Evolutionary conservation across 257 asterid genomes (phyloP), one percentile per base, ranked within the genome.

Genomic region (Henckelia pumila): DNA sequence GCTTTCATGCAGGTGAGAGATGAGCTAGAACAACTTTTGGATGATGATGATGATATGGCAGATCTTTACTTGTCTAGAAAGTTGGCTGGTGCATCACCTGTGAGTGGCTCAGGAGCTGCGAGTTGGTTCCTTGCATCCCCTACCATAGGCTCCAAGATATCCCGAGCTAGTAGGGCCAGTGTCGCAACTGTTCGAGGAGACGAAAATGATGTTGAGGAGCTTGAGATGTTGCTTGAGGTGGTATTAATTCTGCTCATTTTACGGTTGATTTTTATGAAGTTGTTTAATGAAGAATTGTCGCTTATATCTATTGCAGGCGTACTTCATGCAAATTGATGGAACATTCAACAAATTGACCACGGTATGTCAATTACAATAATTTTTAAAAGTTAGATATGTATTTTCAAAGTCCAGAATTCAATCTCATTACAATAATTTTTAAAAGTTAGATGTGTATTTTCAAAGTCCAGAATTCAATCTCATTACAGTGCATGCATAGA

Each of bases 161-260:
- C 98, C 8, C 82, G 89, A 75, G 93, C 85, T 64, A 84, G 97
- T 68, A 73, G 95, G 83, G 96, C 93, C 70, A 92, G 98, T 74
- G n/a, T 89, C 8, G 96, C 91, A 56, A 92, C 97, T 6, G 63
- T 82, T 55, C 87, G 86, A 23, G 97, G 95, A 67, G 96, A 92
- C 72, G 98, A 92, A 67, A 78, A 88, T 77, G 94, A 89, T 61
- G 92, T 89, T 16, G 98, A 92, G 76, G 97, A 88, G 69, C 95
- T 92, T 66, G 98, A 89, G 79, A 92, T 92, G 98, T 75, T 92
- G 21, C 95, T 92, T 8, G 98, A 92, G 93, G 97, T 92, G 77
- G 35, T 24, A 32, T 29, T 33, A 57, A 21, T 4, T 56, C 52
- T 37, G 7, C 61, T 28, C 35, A 7, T 57, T 49, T 49, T 10